Conservation (phyloP, 2,329 filamentous ascomycete species). For the Cercospora nicotianae region DNA sequence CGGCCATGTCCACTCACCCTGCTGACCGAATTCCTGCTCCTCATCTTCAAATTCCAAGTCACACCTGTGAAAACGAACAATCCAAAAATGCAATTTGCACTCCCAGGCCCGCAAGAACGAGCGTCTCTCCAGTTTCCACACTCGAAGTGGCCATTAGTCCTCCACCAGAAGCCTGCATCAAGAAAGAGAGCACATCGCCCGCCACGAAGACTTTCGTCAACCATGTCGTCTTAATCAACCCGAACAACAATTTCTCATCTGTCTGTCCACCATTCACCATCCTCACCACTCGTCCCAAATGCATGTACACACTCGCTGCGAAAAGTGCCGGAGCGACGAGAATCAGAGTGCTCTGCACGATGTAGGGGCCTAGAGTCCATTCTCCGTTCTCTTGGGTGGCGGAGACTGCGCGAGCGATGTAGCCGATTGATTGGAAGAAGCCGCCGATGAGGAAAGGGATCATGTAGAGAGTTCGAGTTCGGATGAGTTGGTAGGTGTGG, state of each 20-base stretch:
- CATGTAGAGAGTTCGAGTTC: slow-evolving; percentile 52
- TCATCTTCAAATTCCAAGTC: slow-evolving; percentile 36
- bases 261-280: slow-evolving; percentile 34
- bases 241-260: slow-evolving; percentile 38
- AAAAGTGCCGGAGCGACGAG: slow-evolving; percentile 53
- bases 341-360: slow-evolving; percentile 48
- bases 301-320: slow-evolving; percentile 54
- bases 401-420: slow-evolving; percentile 50
- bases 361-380: slow-evolving; percentile 44
- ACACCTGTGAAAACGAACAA: slow-evolving; percentile 46
- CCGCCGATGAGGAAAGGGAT: slow-evolving; percentile 55
- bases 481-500: slow-evolving; percentile 44
- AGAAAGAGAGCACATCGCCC: slow-evolving; percentile 51
- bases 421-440: slow-evolving; percentile 54
- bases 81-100: slow-evolving; percentile 53
- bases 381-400: slow-evolving; percentile 45
- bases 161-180: slow-evolving; percentile 41
- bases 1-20: slow-evolving; percentile 5
- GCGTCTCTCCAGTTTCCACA: slow-evolving; percentile 42
- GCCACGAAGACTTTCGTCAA: slow-evolving; percentile 52
- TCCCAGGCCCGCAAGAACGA: slow-evolving; percentile 52
- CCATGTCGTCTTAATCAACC: slow-evolving; percentile 45
- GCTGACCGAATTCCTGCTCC: slow-evolving; percentile 14
- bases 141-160: slow-evolving; percentile 19
- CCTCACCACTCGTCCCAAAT: slow-evolving; percentile 49